Evolutionary conservation across 768 basidiomycete genomes (phyloP), one percentile per base, ranked within the genome.

Genomic region (Leccinum subgranulosum): DNA sequence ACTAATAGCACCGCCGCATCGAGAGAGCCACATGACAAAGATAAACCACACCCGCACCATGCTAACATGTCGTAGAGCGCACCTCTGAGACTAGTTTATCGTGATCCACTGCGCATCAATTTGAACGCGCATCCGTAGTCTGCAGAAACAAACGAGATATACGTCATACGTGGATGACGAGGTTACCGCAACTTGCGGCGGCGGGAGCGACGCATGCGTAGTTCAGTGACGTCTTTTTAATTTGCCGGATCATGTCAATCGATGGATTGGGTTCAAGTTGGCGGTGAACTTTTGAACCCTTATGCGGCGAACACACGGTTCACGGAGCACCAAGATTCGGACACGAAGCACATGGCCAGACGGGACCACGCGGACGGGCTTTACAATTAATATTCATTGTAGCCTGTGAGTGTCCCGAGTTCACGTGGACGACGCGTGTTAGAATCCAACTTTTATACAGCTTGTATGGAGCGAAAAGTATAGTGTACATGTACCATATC

Each of bases 11-110:
- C 88, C 4, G 88, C 87, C n/a, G n/a, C 78, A 89, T 83, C 23
- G 82, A 86, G 14, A 84, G 76, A 3, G 88, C 86, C 17, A 89
- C 77, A 84, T 76, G 28, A 89, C 88, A 59, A 88, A 88, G 62
- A 88, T 85, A 25, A 88, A 72, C 87, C 87, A 89, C 27, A 86
- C 88, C 74, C 84, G 88, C 21, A 88, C 80, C 79, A 90, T 83
- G 21, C 88, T 87, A 27, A 87, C 85, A 70, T 89, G 87, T 3
- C 87, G 31, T 31, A 31, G 31, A 31, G 31, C 1, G 31, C 31
- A 31, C 31, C 1, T 31, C 1, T 31, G 31, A 31, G 31, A 31
- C 31, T 31, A 2, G 31, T 31, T 31, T 31, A 31, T 31, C 12
- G 31, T 31, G 29, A 12, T 12, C 31, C 31, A 31, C 12, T 31